These are phyloP conservation scores for Diaporthe caulivora DNA, from an alignment of 2,329 filamentous ascomycete species.

Conservation along the genomic window DNA sequence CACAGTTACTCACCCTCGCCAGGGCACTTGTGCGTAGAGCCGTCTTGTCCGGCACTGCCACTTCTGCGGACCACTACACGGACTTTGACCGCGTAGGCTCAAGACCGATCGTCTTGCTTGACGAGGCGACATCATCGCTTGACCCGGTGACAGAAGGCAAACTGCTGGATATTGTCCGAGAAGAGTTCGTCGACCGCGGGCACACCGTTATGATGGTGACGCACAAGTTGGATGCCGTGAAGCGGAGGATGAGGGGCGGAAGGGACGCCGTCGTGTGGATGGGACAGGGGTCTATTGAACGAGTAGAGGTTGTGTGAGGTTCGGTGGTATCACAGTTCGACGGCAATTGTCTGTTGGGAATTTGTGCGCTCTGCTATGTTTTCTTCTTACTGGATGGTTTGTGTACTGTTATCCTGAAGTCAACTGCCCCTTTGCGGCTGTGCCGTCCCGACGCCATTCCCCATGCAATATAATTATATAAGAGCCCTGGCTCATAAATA, in stretches of 20 bases:
- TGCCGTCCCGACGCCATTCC: slow-evolving; percentile 29
- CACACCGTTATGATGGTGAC: slow-evolving; percentile 45
- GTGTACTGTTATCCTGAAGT: slow-evolving; percentile 19
- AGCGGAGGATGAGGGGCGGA: slow-evolving; percentile 12
- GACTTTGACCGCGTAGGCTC: background rate
- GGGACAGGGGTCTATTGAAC: slow-evolving; percentile 39
- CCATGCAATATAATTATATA: slow-evolving; percentile 31
- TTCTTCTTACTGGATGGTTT: background rate
- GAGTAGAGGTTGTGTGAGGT: background rate
- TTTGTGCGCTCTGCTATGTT: background rate
- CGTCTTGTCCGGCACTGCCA: slow-evolving; percentile 31
- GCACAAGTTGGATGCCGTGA: slow-evolving; percentile 41
- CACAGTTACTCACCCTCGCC: slow-evolving; percentile 58
- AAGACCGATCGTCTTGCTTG: slow-evolving; percentile 51
- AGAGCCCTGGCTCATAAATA: slow-evolving; percentile 2
- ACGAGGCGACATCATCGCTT: slow-evolving; percentile 50
- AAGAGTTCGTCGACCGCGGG: slow-evolving; percentile 39
- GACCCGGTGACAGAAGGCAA: slow-evolving; percentile 40
- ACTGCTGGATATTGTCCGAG: slow-evolving; percentile 40
- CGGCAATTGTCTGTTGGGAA: background rate
- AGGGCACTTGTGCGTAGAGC: slow-evolving; percentile 53
- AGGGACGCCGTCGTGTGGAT: slow-evolving; percentile 41
- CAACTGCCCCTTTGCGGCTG: slow-evolving; percentile 9
- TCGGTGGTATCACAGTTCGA: background rate
- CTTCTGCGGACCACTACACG: background rate